Base-by-base conservation (phyloP, 345 rosid species). In the Fremontodendron californicum region DNA sequence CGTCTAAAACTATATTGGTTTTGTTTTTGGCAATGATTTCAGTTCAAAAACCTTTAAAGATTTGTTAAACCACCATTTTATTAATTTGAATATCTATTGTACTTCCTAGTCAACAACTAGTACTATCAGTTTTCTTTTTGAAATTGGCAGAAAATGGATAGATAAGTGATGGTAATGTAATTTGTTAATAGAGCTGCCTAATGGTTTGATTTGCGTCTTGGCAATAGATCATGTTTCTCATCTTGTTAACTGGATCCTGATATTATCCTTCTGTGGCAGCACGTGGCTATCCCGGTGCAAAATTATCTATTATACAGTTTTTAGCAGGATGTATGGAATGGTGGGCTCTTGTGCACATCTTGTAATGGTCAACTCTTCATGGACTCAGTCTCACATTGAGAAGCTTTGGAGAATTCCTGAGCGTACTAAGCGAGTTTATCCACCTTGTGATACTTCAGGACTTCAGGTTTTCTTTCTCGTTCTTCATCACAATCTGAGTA, bases 311-410 rank as follows among this genome's bases (percentile, higher is more conserved):
- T 93, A 96, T 58, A 89, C 77, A 46, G 77, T 82, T 19, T 96
- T 96, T 78, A 88, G 97, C 84, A 82, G 89, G 96, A 76, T 96
- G 85, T 96, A 96, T 80, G 97, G 98, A 75, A 85, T 87, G 76
- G 97, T 89, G 46, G 99, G 99, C 37, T 91, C 97, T 27, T 90
- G 89, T 76, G 84, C 98, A 49, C 94, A 93, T 75, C 86, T 93
- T 81, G 96, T 90, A 18, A 90, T 96, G 94, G 98, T 96, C 33
- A 96, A 96, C 80, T 96, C 99, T 81, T 96, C 98, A 16, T 96
- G 99, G 99, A 96, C 98, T 40, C 86, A 67, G 64, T 88, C 91
- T 19, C 99, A 96, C 83, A 90, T 96, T 58, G 88, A 89, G 84
- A 88, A 88, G 76, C 93, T 93, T 71, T 93, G 99, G 98, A 80